phyloP scores from a whole-genome alignment of 2,329 filamentous ascomycete species.

The Rutstroemia sp. region DNA sequence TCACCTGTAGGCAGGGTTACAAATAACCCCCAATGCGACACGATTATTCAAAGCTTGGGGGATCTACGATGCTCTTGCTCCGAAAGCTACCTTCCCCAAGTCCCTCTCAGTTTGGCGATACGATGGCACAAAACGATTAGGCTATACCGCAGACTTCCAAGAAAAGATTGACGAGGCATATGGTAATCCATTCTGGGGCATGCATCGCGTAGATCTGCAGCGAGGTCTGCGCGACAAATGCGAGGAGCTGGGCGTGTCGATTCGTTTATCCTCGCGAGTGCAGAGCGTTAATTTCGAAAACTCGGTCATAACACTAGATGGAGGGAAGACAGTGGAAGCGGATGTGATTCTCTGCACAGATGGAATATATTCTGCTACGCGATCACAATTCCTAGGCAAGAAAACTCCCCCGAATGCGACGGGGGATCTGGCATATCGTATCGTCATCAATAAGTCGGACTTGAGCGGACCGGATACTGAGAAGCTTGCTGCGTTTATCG shows the following conservation, averaged over 20 bases:
- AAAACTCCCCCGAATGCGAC: slow-evolving; percentile 47
- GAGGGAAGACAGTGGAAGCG: slow-evolving; percentile 32
- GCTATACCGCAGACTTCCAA: slow-evolving; percentile 21
- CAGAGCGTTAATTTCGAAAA: slow-evolving; percentile 19
- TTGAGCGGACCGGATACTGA: slow-evolving; percentile 38
- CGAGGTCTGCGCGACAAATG: slow-evolving; percentile 35
- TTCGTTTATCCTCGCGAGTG: slow-evolving; percentile 34
- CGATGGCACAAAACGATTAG: slow-evolving; percentile 34
- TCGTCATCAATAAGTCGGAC: slow-evolving; percentile 44
- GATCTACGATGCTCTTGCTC: slow-evolving; percentile 18
- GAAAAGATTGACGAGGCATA: slow-evolving; percentile 19
- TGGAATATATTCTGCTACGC: slow-evolving; percentile 53
- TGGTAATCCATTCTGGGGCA: slow-evolving; percentile 35
- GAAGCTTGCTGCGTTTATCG: slow-evolving; percentile 37
- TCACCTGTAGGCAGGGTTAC: slow-evolving; percentile 21
- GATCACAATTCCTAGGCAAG: slow-evolving; percentile 39
- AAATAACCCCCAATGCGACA: slow-evolving; percentile 27
- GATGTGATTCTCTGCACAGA: slow-evolving; percentile 58
- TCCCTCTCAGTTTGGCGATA: slow-evolving; percentile 46
- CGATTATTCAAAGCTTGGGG: slow-evolving; percentile 26
- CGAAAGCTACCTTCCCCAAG: slow-evolving; percentile 34
- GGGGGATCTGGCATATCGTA: slow-evolving; percentile 58
- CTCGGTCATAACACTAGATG: slow-evolving; percentile 16
- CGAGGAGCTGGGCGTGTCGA: slow-evolving; percentile 31
- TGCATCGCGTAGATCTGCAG: slow-evolving; percentile 42